A percentile compares a stretch with the other conserved stretches of the same genome.
Evolutionary conservation across 176 grass and related monocot genomes (phyloP).

Genomic region (Pontederia paniculata): DNA sequence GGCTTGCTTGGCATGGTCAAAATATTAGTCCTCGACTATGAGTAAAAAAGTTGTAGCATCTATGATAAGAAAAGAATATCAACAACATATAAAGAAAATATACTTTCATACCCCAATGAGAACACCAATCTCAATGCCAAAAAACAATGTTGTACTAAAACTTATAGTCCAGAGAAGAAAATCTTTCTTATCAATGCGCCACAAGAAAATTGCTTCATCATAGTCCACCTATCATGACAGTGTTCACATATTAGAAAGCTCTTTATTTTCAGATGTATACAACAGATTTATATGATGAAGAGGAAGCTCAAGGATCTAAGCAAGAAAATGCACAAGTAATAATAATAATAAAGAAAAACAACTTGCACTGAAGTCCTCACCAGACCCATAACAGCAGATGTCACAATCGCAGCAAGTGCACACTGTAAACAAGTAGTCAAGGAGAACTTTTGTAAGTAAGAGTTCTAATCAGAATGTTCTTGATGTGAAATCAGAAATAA

Average conservation of each 20-base stretch:
- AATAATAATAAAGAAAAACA: not conserved
- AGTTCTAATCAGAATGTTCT: not conserved
- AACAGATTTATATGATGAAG: not conserved
- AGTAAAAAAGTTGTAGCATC: no score
- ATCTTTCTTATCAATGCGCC: conserved; percentile 87
- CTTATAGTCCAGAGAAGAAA: conserved; percentile 88
- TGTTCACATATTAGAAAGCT: no score
- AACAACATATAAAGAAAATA: no score
- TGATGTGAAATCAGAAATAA: no score
- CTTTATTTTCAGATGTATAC: no score
- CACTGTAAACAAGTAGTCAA: conserved; percentile 40
- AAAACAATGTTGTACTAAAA: conserved; percentile 57
- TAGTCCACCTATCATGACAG: conserved; percentile 58
- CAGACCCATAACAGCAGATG: conserved; percentile 89
- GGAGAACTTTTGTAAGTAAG: conserved; percentile 11
- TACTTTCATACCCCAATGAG: conserved; percentile 60
- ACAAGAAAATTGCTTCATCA: conserved; percentile 81
- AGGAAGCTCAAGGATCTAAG: not conserved
- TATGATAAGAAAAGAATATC: no score
- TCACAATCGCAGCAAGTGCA: conserved; percentile 90
- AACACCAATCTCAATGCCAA: conserved; percentile 95
- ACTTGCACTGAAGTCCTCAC: conserved; percentile 28
- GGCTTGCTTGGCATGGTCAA: no score
- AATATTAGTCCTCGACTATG: no score
- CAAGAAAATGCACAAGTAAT: not conserved